Base-by-base conservation (phyloP, 495 filamentous ascomycete genomes). In the Lophiotrema nucula region DNA sequence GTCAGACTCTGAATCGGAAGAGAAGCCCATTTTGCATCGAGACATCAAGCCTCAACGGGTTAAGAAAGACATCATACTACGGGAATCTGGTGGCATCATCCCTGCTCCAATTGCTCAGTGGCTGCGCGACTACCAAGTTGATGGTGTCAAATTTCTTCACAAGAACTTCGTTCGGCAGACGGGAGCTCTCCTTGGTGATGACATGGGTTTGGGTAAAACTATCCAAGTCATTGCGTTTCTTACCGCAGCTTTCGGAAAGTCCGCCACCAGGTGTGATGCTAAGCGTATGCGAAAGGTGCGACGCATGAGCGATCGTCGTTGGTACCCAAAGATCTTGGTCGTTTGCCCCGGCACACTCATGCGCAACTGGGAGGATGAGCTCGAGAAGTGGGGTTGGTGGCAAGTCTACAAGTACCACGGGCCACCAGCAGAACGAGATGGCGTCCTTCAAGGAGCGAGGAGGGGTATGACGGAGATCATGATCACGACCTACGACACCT, bases 201-300 rank as follows among this genome's bases (percentile, higher is more conserved):
- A 98, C 67, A 98, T 98, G 93, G 93, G 93, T 27, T 73, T 98
- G 26, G 93, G 93, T 0, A 98, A 98, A 71, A 98, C 93, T 0
- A 89, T 98, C 13, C 93, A 98, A 72, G 90, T 98, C 24, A 95
- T 93, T 56, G 89, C 92, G 0, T 98, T 97, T 64, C 78, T 98
- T 28, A 91, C 90, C 0, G 91, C 85, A 6, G 90, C 90, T 4
- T 98, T 96, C 69, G 95, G 92, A 0, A 97, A 97, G 73, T 96
- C 90, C 4, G 95, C 84, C 1, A 92, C 96, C 62, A 87, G 92
- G 70, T 77, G 92, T 42, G 93, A 98, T 66, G 76, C 70, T 1
- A 96, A 96, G 65, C 76, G 89, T 27, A 96, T 97, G 95, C 81
- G 93, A 27, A 96, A 96, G 70, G 86, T 95, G 71, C 80, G 90